These are phyloP conservation scores for Acmispon strigosus DNA, from an alignment of 306 rosid genomes.

Conservation along the genomic window DNA sequence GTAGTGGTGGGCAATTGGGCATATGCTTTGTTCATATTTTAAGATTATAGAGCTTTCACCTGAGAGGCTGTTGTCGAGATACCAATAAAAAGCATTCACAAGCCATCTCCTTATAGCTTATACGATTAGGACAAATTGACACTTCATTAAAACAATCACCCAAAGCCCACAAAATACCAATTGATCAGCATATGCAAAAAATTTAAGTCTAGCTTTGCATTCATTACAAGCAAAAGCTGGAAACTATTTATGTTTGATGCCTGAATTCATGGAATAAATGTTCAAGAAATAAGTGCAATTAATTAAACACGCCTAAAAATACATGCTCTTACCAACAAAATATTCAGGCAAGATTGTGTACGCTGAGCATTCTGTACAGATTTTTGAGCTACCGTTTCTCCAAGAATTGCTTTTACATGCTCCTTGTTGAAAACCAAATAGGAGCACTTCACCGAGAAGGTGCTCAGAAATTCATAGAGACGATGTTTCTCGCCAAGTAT, in stretches of 20 bases:
- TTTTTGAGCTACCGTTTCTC: conserved; percentile 50
- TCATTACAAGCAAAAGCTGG: not conserved
- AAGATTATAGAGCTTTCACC: not conserved
- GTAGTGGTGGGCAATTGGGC: too few species aligned
- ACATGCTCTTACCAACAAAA: conserved; percentile 70
- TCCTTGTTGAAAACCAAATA: conserved; percentile 90
- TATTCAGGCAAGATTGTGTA: conserved; percentile 59
- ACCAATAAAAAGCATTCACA: not conserved
- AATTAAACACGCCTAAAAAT: conserved; percentile 14
- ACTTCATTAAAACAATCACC: not conserved
- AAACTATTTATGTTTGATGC: not conserved
- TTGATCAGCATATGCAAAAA: not conserved
- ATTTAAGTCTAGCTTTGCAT: not conserved
- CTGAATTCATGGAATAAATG: conserved; percentile 3
- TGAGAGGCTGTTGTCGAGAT: not conserved
- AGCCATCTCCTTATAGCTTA: not conserved
- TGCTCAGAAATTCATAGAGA: conserved; percentile 67
- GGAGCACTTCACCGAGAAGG: conserved; percentile 75
- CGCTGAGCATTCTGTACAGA: conserved; percentile 44
- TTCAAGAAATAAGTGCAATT: not conserved
- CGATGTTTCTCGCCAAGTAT: conserved; percentile 90
- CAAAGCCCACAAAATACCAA: not conserved
- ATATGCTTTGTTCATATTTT: not conserved
- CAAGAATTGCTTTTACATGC: conserved; percentile 73
- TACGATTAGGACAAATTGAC: not conserved